A percentile compares a stretch with the other conserved stretches of the same genome.
These are phyloP conservation scores for Pythium dissimile DNA, from an alignment of 352 stramenopile genomes.

Conservation along the genomic window DNA sequence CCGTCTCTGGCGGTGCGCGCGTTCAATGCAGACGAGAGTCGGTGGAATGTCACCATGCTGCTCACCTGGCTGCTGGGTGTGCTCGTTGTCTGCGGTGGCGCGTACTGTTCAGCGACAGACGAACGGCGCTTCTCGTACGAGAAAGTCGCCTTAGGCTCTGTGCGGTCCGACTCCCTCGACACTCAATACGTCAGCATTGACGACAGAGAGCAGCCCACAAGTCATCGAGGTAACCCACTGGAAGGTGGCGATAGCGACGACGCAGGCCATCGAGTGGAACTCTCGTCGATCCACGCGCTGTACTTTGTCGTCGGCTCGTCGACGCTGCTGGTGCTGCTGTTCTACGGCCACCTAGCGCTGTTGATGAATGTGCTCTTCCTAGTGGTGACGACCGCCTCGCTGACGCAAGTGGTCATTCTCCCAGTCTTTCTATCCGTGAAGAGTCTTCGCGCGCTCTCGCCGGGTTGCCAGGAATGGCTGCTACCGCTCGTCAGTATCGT, in stretches of 20 bases:
- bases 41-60: conserved; percentile 67
- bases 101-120: conserved; percentile 47
- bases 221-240: not conserved
- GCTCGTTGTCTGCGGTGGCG: conserved; percentile 34
- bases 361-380: conserved; percentile 60
- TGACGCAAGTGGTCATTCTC: conserved; percentile 43
- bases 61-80: conserved; percentile 61
- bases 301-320: conserved; percentile 60
- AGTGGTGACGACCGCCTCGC: conserved; percentile 37
- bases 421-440: conserved; percentile 29
- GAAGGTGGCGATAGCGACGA: not conserved
- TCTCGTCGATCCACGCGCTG: conserved; percentile 48
- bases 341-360: conserved; percentile 58
- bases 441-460: not conserved
- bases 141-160: conserved; percentile 27
- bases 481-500: conserved; percentile 7
- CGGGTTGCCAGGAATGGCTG: not conserved
- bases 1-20: conserved; percentile 17
- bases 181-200: conserved; percentile 26
- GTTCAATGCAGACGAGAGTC: conserved; percentile 40
- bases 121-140: conserved; percentile 53
- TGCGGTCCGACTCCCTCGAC: not conserved
- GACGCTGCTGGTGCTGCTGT: conserved; percentile 51
- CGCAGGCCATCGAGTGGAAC: conserved; percentile 30
- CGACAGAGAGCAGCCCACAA: not conserved